Conservation (phyloP, 768 basidiomycete genomes). For the Kwoniella dendrophila region DNA sequence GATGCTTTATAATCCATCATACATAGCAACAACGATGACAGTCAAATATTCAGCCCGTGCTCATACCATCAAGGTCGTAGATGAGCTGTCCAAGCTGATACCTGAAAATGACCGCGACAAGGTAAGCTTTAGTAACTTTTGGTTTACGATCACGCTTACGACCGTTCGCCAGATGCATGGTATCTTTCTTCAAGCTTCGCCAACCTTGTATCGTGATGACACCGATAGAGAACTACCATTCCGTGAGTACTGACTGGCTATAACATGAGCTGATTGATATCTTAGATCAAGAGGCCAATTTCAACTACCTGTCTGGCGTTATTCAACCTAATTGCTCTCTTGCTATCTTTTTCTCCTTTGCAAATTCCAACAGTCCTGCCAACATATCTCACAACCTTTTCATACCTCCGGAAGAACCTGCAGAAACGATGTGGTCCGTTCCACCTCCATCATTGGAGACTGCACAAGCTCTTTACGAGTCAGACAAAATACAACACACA, state of each 20-base stretch:
- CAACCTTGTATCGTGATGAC: conserved; percentile 58
- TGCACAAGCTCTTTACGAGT: conserved; percentile 57
- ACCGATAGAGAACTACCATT: conserved; percentile 81
- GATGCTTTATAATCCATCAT: no score
- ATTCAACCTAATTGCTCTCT: conserved; percentile 71
- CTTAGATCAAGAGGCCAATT: conserved; percentile 72
- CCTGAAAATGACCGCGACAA: conserved; percentile 62
- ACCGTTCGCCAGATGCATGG: conserved; percentile 25
- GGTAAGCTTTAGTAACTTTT: conserved; percentile 56
- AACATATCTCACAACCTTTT: conserved; percentile 63
- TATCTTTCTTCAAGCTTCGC: conserved; percentile 38
- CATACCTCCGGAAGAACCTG: conserved; percentile 71
- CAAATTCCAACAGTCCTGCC: conserved; percentile 17
- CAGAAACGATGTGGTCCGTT: conserved; percentile 74
- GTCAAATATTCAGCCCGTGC: conserved; percentile 36
- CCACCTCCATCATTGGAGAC: conserved; percentile 72
- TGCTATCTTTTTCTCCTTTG: conserved; percentile 63
- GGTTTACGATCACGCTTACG: background rate
- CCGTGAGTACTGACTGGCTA: conserved; percentile 57
- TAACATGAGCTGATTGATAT: conserved; percentile 21
- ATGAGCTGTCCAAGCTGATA: conserved; percentile 61
- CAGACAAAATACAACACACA: conserved; percentile 60
- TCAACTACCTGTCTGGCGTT: conserved; percentile 83
- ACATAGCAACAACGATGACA: conserved; percentile 7
- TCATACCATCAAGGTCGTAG: conserved; percentile 61